Percentiles rank a stretch among this genome's conserved stretches.
Conservation (phyloP, 2,329 filamentous ascomycete genomes). For the Talaromyces sp. region DNA sequence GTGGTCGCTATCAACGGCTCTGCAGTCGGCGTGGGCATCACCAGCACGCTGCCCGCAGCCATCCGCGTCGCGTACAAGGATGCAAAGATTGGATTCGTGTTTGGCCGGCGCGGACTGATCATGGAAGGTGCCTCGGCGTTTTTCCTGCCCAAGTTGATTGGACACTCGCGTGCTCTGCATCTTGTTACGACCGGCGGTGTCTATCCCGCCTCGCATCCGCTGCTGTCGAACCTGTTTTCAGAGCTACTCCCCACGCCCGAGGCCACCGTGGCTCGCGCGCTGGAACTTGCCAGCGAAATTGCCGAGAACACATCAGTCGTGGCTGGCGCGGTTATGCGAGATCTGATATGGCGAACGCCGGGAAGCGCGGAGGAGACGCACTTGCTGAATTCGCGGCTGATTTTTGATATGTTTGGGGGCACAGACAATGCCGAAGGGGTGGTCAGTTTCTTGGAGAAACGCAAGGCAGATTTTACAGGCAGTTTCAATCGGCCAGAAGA, state of each 20-base stretch:
- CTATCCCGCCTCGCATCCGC: constrained; percentile 47
- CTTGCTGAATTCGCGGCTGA: constrained; percentile 54
- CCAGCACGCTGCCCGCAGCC: constrained; percentile 54
- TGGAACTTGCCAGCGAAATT: constrained; percentile 64
- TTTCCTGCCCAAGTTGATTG: constrained; percentile 68
- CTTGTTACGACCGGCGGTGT: constrained; percentile 59
- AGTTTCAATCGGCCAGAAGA: constrained; percentile 20
- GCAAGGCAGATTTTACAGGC: constrained; percentile 55
- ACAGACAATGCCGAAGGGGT: constrained; percentile 61
- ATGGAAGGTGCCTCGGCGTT: constrained; percentile 70
- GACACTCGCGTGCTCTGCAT: constrained; percentile 26
- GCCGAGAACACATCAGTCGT: constrained; percentile 62
- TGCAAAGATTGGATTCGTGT: constrained; percentile 71
- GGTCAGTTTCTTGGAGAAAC: constrained; percentile 60
- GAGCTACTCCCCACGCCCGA: constrained; percentile 57
- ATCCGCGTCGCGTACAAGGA: constrained; percentile 53
- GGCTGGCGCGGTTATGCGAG: constrained; percentile 63
- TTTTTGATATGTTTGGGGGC: constrained; percentile 35
- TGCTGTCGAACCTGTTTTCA: constrained; percentile 61
- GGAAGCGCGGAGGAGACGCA: constrained; percentile 64
- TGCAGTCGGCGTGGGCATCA: constrained; percentile 56
- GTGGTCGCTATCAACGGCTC: constrained; percentile 54
- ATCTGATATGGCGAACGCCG: constrained; percentile 59
- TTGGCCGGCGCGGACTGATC: constrained; percentile 63
- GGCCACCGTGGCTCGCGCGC: constrained; percentile 59